These are phyloP conservation scores for Moesziomyces antarcticus DNA, from an alignment of 1,284 basidiomycete genomes.

Conservation along the genomic window DNA sequence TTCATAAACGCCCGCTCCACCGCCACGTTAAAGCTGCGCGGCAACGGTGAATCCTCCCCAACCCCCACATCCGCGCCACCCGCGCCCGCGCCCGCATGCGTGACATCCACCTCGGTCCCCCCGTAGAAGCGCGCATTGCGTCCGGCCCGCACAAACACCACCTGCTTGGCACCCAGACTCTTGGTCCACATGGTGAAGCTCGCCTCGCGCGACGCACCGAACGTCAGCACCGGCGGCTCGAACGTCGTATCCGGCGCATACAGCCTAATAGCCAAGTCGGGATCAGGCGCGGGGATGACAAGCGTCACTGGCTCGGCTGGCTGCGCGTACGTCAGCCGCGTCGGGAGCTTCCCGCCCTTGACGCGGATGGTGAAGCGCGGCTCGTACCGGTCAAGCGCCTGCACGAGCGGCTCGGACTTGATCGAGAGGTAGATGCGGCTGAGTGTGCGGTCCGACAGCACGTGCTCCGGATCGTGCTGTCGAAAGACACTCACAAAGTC, in stretches of 20 bases:
- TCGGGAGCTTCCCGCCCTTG: constrained; percentile 47
- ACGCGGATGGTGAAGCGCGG: constrained; percentile 44
- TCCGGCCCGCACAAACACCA: constrained; percentile 61
- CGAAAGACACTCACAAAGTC: constrained; percentile 58
- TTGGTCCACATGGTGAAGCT: constrained; percentile 60
- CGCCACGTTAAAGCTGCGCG: constrained; percentile 42
- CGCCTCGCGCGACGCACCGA: constrained; percentile 37
- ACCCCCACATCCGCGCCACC: not conserved
- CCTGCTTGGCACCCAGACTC: constrained; percentile 48
- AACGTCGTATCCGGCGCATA: constrained; percentile 59
- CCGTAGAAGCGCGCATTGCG: constrained; percentile 53
- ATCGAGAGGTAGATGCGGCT: constrained; percentile 57
- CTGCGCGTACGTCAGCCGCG: constrained; percentile 53
- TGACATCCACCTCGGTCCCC: constrained; percentile 27
- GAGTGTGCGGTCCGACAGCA: constrained; percentile 62
- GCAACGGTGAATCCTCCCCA: constrained; percentile 28
- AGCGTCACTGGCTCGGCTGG: constrained; percentile 57
- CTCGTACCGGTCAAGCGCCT: constrained; percentile 45
- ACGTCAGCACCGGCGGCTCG: constrained; percentile 62
- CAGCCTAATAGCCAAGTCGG: constrained; percentile 58
- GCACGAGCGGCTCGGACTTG: constrained; percentile 50
- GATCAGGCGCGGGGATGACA: constrained; percentile 54
- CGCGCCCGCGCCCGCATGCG: not conserved
- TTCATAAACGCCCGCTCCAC: constrained; percentile 61
- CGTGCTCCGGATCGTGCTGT: constrained; percentile 44